phyloP scores from a whole-genome alignment of 495 filamentous ascomycete species.

The Patellaria atrata region DNA sequence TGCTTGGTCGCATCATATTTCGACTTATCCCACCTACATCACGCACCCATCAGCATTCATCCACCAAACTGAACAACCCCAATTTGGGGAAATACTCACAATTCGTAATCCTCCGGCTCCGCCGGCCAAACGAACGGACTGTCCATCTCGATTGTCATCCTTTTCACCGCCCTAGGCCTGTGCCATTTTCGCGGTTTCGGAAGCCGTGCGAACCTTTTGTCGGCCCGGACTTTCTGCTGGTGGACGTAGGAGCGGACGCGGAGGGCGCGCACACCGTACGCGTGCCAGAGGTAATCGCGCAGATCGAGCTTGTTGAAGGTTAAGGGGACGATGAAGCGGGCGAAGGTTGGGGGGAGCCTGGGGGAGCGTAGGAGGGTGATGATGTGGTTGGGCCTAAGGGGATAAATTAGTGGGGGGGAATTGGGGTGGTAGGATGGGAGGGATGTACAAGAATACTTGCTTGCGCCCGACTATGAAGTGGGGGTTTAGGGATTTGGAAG shows the following conservation, averaged over 20 bases:
- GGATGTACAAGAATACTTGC: conserved; percentile 25
- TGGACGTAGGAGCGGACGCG: conserved; percentile 66
- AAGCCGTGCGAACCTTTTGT: conserved; percentile 20
- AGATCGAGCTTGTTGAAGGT: conserved; percentile 84
- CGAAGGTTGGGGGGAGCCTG: conserved; percentile 58
- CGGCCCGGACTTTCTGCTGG: conserved; percentile 43
- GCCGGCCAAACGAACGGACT: conserved; percentile 76
- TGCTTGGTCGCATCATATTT: too few species aligned
- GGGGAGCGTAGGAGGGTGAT: conserved; percentile 60
- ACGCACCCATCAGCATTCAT: too few species aligned
- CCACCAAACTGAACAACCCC: too few species aligned
- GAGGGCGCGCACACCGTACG: conserved; percentile 53
- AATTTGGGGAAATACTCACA: conserved; percentile 35
- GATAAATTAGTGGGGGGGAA: conserved; percentile 2
- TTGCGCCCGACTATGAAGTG: conserved; percentile 28
- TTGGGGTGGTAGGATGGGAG: not conserved
- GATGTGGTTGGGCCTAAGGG: conserved; percentile 56
- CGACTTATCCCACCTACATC: too few species aligned
- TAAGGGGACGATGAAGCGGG: conserved; percentile 73
- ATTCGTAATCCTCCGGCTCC: conserved; percentile 38
- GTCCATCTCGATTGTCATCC: conserved; percentile 78
- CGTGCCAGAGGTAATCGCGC: conserved; percentile 71
- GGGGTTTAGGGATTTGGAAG: too few species aligned
- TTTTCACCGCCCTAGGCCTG: conserved; percentile 59
- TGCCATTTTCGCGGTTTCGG: conserved; percentile 27